Base-by-base conservation (phyloP, 495 filamentous ascomycete species). In the Aspergillus ostianus region DNA sequence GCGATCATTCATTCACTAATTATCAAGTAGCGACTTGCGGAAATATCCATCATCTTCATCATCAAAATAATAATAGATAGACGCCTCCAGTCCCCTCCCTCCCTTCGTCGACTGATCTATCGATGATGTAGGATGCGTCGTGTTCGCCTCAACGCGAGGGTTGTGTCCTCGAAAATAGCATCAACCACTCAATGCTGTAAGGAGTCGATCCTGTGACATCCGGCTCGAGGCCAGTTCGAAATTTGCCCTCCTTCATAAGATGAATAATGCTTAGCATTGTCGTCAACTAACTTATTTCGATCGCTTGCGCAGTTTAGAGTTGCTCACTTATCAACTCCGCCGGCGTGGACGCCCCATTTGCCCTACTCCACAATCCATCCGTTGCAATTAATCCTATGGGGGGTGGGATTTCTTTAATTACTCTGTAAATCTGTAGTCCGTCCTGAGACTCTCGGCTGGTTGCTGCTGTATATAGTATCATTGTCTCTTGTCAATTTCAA, bases 281-380 rank as follows among this genome's bases (percentile, higher is more conserved):
- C 2, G 12, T 41, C 12, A 45, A 23, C 55, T 57, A 51, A 20
- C 27, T 61, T 61, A 17, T 9, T 23, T 54, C 18, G 46, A 41
- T 29, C 21, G 17, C 55, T 49, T 36, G 54, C 53, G 45, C 55
- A 23, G 52, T 59, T 59, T 62, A 65, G 59, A 53, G 53, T 59
- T 58, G 36, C 57, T 55, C 56, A 46, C 50, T 51, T 19, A 47
- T 51, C 56, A 51, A 4, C 53, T 52, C 61, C 50, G 51, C 52
- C 48, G 27, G 30, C 53, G 32, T 32, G 20, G 32, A 45, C n/a
- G 49, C 50, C 56, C 52, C 49, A 47, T 51, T 23, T 48, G 32
- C 6, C 10, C 9, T 41, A 51, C 60, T 57, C 60, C 55, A 54
- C 51, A 51, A 19, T 30, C 2, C 55, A 54, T 49, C 53, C 29